A percentile compares a stretch with the other conserved stretches of the same genome.
These are phyloP conservation scores for Fusarium marasasianum DNA, from an alignment of 2,329 filamentous ascomycete species.

Conservation along the genomic window DNA sequence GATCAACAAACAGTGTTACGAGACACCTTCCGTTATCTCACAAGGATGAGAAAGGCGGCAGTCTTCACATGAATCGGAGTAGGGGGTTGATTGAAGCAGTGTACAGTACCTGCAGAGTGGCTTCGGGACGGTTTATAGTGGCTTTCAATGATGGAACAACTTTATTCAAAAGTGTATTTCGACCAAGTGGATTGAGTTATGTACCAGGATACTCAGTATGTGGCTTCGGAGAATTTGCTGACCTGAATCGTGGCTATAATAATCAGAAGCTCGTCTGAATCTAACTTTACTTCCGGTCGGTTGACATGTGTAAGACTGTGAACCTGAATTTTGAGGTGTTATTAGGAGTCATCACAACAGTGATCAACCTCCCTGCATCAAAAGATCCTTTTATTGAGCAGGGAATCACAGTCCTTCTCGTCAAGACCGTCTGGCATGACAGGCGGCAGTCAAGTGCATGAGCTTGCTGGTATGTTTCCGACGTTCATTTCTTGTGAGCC, in stretches of 20 bases:
- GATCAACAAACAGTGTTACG: not conserved
- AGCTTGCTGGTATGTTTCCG: not conserved
- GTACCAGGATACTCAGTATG: not conserved
- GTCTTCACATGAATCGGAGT: not conserved
- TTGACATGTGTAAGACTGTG: not conserved
- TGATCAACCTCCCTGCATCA: not conserved
- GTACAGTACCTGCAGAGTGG: not conserved
- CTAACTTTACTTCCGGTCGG: not conserved
- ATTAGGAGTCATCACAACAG: not conserved
- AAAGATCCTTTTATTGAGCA: not conserved
- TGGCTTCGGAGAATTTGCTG: not conserved
- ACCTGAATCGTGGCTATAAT: not conserved
- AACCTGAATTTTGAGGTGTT: not conserved
- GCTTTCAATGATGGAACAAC: not conserved
- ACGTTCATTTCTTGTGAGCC: not conserved
- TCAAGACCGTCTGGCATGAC: not conserved
- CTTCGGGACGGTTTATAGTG: not conserved
- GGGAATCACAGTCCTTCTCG: not conserved
- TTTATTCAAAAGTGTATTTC: no score
- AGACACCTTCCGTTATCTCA: not conserved
- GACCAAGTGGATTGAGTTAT: no score
- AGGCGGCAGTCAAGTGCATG: not conserved
- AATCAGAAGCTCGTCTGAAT: not conserved
- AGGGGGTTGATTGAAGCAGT: not conserved
- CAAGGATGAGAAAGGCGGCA: not conserved